These are phyloP conservation scores for Xylaria curta DNA, from an alignment of 495 filamentous ascomycete species.

Conservation along the genomic window DNA sequence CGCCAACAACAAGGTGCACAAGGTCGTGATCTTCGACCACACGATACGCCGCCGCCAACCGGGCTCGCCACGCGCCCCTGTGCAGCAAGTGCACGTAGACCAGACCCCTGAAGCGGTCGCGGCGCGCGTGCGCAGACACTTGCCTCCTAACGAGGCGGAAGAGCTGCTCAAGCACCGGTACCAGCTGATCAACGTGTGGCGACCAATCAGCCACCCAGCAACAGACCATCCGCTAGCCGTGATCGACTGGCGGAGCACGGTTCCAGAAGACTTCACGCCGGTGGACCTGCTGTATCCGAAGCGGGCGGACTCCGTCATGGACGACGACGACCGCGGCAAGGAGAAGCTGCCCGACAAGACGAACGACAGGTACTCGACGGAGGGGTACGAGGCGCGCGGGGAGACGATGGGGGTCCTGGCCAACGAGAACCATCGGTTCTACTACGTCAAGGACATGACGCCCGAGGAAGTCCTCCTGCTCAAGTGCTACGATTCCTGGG, in stretches of 20 bases:
- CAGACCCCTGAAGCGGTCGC: constrained; percentile 71
- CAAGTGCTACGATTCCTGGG: constrained; percentile 81
- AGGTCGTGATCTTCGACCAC: constrained; percentile 84
- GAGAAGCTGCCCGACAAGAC: constrained; percentile 48
- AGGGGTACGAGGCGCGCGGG: constrained; percentile 53
- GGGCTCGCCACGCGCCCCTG: constrained; percentile 65
- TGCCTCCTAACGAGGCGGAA: constrained; percentile 59
- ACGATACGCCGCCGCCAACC: constrained; percentile 71
- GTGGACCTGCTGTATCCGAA: constrained; percentile 77
- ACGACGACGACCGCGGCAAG: constrained; percentile 40
- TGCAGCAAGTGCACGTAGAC: constrained; percentile 80
- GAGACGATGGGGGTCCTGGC: constrained; percentile 58
- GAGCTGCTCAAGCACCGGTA: constrained; percentile 63
- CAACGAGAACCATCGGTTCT: constrained; percentile 67
- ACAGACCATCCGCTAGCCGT: constrained; percentile 72
- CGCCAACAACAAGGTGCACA: constrained; percentile 46
- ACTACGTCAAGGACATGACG: constrained; percentile 82
- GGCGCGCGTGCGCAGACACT: constrained; percentile 69
- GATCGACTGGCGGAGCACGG: constrained; percentile 66
- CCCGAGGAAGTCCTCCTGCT: constrained; percentile 77
- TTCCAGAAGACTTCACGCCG: constrained; percentile 67
- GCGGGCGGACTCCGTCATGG: constrained; percentile 46
- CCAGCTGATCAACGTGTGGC: constrained; percentile 88
- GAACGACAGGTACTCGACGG: constrained; percentile 38
- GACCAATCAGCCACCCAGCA: constrained; percentile 71